phyloP scores from a whole-genome alignment of 768 basidiomycete species.

The Mycena galericulata region DNA sequence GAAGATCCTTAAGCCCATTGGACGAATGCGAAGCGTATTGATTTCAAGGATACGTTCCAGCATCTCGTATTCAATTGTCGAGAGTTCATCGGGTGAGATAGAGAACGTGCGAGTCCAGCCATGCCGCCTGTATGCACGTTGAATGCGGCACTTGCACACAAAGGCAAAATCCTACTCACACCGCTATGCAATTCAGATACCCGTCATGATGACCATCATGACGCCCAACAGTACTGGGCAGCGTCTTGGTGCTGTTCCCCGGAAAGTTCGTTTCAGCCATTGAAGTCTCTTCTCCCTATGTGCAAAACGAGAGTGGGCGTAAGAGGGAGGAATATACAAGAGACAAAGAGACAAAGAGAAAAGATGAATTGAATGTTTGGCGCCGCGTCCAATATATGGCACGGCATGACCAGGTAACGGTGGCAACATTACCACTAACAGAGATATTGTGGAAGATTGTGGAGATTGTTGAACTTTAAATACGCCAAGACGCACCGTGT shows the following conservation, averaged over 20 bases:
- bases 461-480: background rate
- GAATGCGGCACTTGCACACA: background rate
- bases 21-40: conserved; percentile 39
- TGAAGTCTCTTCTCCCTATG: conserved; percentile 22
- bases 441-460: conserved; percentile 5
- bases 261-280: conserved; percentile 36
- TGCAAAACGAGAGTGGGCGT: conserved; percentile 25
- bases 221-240: conserved; percentile 33
- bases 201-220: conserved; percentile 38
- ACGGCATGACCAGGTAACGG: conserved; percentile 32
- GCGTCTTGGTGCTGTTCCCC: conserved; percentile 34
- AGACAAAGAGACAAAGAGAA: conserved; percentile 16
- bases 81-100: conserved; percentile 37
- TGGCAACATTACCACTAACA: conserved; percentile 23
- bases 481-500: conserved; percentile 15
- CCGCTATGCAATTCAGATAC: conserved; percentile 35
- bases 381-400: conserved; percentile 4
- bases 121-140: conserved; percentile 33
- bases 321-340: conserved; percentile 4
- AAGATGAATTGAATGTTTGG: background rate
- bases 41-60: conserved; percentile 40
- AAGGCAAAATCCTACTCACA: conserved; percentile 22
- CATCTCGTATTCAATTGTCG: conserved; percentile 37
- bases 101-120: conserved; percentile 42
- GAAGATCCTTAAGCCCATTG: conserved; percentile 39